Conservation (phyloP, 108 stramenopile genomes). For the Fragilaria crotonensis region DNA sequence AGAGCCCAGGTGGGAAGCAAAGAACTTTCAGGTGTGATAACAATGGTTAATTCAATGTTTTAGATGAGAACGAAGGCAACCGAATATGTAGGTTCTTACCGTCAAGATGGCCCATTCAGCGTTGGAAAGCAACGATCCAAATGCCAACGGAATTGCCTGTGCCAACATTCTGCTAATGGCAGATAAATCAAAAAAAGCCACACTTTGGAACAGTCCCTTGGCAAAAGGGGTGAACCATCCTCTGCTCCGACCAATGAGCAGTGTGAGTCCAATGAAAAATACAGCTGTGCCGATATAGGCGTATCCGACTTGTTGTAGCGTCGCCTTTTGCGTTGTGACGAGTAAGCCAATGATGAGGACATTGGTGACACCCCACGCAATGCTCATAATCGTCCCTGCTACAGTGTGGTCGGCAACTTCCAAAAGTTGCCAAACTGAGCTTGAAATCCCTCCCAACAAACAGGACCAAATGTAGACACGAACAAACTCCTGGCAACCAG, state of each 20-base stretch:
- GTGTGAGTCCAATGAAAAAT: background rate
- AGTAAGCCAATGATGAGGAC: background rate
- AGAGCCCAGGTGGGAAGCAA: slow-evolving; percentile 47
- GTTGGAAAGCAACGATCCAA: slow-evolving; percentile 58
- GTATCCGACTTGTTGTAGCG: background rate
- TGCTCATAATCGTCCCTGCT: background rate
- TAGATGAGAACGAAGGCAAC: no score
- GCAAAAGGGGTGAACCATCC: slow-evolving; percentile 40
- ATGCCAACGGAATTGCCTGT: slow-evolving; percentile 40
- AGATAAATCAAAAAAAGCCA: slow-evolving; percentile 18
- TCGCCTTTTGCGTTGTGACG: background rate
- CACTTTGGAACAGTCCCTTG: slow-evolving; percentile 19
- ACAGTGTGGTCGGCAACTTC: slow-evolving; percentile 1
- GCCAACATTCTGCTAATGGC: slow-evolving; percentile 33
- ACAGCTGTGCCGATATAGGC: background rate
- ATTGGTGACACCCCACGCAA: background rate
- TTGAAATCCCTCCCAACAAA: background rate
- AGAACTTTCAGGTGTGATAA: no score
- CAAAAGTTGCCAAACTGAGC: background rate
- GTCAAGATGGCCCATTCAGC: slow-evolving; percentile 68
- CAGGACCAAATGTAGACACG: background rate
- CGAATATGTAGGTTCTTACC: no score
- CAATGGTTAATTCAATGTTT: no score
- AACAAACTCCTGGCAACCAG: background rate
- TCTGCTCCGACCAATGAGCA: background rate